Conservation (phyloP, 2,329 filamentous ascomycete genomes). For the Leptographium radiaticola region DNA sequence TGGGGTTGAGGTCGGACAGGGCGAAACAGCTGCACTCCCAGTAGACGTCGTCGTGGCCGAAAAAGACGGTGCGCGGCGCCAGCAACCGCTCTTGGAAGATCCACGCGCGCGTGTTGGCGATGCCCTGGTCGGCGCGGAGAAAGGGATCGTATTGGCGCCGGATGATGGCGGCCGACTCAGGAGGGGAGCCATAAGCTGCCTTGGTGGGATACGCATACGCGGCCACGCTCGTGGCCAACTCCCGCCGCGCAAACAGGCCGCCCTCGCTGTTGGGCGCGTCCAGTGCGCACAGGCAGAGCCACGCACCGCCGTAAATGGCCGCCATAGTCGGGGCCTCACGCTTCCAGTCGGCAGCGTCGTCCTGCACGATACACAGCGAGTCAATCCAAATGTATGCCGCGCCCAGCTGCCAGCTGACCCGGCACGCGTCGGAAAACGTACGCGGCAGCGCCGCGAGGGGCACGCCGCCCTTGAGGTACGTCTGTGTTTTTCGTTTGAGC, state of each 20-base stretch:
- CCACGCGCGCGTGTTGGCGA: background rate
- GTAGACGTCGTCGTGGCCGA: background rate
- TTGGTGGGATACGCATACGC: background rate
- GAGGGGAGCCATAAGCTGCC: too few relatives aligned
- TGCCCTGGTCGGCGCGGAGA: background rate
- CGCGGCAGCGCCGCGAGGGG: background rate
- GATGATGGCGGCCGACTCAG: too few relatives aligned
- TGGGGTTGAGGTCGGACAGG: background rate
- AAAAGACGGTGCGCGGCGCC: background rate
- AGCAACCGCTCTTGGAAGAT: background rate
- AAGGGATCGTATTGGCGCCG: too few relatives aligned
- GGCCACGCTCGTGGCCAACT: background rate
- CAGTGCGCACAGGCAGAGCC: background rate
- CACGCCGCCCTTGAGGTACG: background rate
- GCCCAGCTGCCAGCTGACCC: background rate
- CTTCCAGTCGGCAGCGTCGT: background rate
- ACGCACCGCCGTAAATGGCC: background rate
- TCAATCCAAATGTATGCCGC: background rate
- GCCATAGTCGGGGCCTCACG: background rate
- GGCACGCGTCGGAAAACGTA: background rate
- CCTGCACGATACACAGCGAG: conserved; percentile 1
- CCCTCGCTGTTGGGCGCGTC: background rate
- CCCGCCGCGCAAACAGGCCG: background rate
- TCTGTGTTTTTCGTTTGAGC: background rate
- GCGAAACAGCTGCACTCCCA: background rate